A percentile compares a stretch with the other conserved stretches of the same genome.
These are phyloP conservation scores for Heimioporus sp. DNA, from an alignment of 768 basidiomycete species.

Conservation along the genomic window DNA sequence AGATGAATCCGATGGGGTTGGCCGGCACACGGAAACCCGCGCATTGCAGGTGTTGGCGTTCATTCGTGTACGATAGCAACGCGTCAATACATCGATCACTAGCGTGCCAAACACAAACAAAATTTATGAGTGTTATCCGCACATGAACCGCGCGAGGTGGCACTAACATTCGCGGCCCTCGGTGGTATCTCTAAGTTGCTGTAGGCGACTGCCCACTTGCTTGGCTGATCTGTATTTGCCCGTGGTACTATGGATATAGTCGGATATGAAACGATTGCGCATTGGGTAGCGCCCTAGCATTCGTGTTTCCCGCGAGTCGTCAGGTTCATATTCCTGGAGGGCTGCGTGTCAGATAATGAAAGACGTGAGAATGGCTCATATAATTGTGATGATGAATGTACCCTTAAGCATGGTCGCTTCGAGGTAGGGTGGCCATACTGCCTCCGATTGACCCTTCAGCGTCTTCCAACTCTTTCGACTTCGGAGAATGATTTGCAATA, in stretches of 20 bases:
- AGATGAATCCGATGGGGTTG: constrained; percentile 10
- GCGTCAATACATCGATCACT: constrained; percentile 35
- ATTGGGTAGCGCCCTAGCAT: constrained; percentile 74
- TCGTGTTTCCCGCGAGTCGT: constrained; percentile 69
- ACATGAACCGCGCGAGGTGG: constrained; percentile 22
- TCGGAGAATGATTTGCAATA: constrained; percentile 64
- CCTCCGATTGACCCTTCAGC: constrained; percentile 59
- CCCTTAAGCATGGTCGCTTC: constrained; percentile 79
- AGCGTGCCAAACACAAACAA: constrained; percentile 30
- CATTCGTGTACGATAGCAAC: constrained; percentile 31
- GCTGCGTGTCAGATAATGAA: constrained; percentile 39
- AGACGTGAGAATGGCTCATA: constrained; percentile 18
- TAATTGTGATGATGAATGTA: constrained; percentile 25
- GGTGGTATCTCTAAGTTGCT: constrained; percentile 73
- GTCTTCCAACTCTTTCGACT: constrained; percentile 78
- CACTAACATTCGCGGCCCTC: constrained; percentile 69
- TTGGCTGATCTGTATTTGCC: constrained; percentile 72
- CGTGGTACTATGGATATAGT: constrained; percentile 68
- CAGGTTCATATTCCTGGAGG: constrained; percentile 69
- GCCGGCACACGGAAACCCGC: constrained; percentile 13
- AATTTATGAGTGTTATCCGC: constrained; percentile 26
- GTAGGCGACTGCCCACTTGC: constrained; percentile 78
- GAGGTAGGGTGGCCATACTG: constrained; percentile 78
- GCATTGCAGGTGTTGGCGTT: constrained; percentile 20
- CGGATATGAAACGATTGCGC: constrained; percentile 78